A percentile compares a stretch with the other conserved stretches of the same genome.
Conservation (phyloP, 768 basidiomycete species). For the Boletus huronensis region DNA sequence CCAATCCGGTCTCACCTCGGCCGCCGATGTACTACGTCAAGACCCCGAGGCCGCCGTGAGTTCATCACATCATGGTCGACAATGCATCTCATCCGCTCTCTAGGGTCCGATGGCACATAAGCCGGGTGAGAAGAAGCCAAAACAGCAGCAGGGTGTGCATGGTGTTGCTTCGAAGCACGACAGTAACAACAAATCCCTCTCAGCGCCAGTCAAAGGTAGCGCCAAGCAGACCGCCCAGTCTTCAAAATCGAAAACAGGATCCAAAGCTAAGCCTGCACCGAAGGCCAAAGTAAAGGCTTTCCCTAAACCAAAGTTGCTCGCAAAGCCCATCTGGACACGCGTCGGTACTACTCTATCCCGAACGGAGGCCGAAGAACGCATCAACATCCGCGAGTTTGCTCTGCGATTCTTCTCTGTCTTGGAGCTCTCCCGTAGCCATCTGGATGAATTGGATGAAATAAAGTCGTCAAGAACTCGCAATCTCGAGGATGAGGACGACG, state of each 20-base stretch:
- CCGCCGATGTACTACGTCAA: slow-evolving; percentile 34
- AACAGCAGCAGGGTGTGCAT: slow-evolving; percentile 9
- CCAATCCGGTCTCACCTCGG: slow-evolving; percentile 37
- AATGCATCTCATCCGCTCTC: slow-evolving; percentile 8
- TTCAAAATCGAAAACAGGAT: slow-evolving; percentile 7
- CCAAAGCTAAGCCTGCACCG: slow-evolving; percentile 18
- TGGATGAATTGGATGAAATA: slow-evolving; percentile 64
- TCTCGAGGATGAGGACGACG: slow-evolving; percentile 37
- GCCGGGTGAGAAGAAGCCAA: slow-evolving; percentile 18
- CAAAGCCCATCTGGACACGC: slow-evolving; percentile 49
- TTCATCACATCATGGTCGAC: not conserved
- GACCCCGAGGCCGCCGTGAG: slow-evolving; percentile 34
- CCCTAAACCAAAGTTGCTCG: slow-evolving; percentile 39
- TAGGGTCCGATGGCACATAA: slow-evolving; percentile 30
- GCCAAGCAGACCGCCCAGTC: slow-evolving; percentile 6
- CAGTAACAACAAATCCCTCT: slow-evolving; percentile 6
- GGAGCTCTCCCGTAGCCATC: slow-evolving; percentile 46
- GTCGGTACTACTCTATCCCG: slow-evolving; percentile 43
- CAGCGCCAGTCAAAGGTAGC: slow-evolving; percentile 10
- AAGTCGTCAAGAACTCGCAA: slow-evolving; percentile 32
- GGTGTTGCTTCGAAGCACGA: not conserved
- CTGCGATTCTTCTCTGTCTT: slow-evolving; percentile 57
- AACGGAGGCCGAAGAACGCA: slow-evolving; percentile 53
- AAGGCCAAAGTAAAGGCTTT: slow-evolving; percentile 26
- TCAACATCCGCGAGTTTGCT: slow-evolving; percentile 73